Base-by-base conservation (phyloP, 2,329 filamentous ascomycete genomes). In the Ceratocystis papillata region DNA sequence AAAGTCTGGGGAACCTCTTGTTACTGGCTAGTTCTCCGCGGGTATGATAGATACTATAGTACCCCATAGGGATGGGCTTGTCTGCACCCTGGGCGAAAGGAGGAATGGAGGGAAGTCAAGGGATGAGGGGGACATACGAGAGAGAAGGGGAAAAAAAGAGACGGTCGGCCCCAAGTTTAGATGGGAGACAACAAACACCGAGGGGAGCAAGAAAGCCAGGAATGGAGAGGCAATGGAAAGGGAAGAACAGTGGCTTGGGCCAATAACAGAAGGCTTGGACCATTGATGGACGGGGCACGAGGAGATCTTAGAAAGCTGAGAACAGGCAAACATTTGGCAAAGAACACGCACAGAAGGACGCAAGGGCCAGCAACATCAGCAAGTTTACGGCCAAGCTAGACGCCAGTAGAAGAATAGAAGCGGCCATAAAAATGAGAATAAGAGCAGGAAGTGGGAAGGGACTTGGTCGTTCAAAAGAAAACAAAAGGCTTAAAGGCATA, bases 281-380 rank as follows among this genome's bases (percentile, higher is more conserved):
- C 50, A 55, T 4, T 25, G 50, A 15, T 25, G 50, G 8, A 55
- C 50, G 50, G 50, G 50, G 25, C 50, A 55, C 50, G 20, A 17
- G 50, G 22, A 17, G 50, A 55, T 25, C 50, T 25, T 15, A 28
- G 22, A 15, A 55, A 55, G 7, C 46, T 22, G 22, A 50, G 46
- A 50, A 50, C 46, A 50, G 46, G 46, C 22, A 50, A 50, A 50
- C 46, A 50, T n/a, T n/a, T 20, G 22, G 46, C 50, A 55, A 55
- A 55, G 50, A 55, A 55, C 50, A 55, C 50, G 50, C 50, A 55
- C 50, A 55, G 50, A 55, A 55, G 50, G 50, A 55, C 50, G 20
- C 50, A 55, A 22, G 50, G 22, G 20, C 22, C 50, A 55, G 20
- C 50, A 55, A 55, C 50, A 55, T 30, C 50, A 55, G 50, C 22